Percentiles rank a stretch among this genome's conserved stretches.
phyloP scores from a whole-genome alignment of 140 eudicot species.

The Oenanthe javanica region DNA sequence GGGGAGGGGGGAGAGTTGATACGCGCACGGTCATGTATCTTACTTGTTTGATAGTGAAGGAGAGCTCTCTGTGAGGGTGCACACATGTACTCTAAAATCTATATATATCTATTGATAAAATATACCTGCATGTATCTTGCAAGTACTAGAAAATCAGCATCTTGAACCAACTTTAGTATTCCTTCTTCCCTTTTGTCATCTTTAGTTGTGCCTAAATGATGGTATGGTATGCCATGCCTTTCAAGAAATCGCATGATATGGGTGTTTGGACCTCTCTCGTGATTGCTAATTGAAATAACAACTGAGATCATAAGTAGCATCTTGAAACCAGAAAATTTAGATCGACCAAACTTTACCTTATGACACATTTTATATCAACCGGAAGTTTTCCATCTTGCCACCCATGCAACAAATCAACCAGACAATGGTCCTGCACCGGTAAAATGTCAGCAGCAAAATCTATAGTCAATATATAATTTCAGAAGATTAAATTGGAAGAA shows the following conservation, averaged over 20 bases:
- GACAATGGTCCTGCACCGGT: constrained; percentile 79
- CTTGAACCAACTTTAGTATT: constrained; percentile 64
- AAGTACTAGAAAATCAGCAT: constrained; percentile 85
- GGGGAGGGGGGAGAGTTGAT: not conserved
- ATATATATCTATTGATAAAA: not conserved
- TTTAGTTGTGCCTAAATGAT: constrained; percentile 33
- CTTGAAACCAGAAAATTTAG: not conserved
- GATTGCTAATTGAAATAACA: constrained; percentile 55
- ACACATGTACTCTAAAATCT: not conserved
- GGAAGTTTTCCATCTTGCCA: constrained; percentile 94
- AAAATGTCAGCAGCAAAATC: not conserved
- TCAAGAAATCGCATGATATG: constrained; percentile 85
- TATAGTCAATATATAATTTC: not conserved
- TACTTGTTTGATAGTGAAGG: not conserved
- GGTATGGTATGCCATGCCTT: constrained; percentile 74
- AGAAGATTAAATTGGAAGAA: constrained; percentile 2
- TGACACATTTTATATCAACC: constrained; percentile 53
- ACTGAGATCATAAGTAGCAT: constrained; percentile 3
- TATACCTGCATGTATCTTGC: constrained; percentile 99
- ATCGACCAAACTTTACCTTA: constrained; percentile 43
- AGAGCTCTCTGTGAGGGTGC: not conserved
- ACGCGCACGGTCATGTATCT: not conserved
- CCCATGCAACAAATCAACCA: constrained; percentile 78
- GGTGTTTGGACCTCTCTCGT: constrained; percentile 64
- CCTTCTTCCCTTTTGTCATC: constrained; percentile 66